These are phyloP conservation scores for Globisporangium ultimum DNA, from an alignment of 352 stramenopile species.

Conservation along the genomic window DNA sequence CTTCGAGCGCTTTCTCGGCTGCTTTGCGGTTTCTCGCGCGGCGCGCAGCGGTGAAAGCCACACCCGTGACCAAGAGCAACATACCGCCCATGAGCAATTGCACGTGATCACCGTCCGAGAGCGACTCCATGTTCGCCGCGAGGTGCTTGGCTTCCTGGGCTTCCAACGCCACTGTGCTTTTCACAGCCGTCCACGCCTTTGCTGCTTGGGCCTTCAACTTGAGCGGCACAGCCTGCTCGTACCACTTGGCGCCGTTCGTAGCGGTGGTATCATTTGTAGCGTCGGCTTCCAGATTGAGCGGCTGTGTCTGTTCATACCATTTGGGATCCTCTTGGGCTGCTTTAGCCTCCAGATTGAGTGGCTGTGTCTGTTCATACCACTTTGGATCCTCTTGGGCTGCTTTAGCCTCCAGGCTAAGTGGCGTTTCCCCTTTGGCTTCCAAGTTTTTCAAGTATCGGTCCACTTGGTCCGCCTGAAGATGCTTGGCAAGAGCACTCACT, in stretches of 20 bases:
- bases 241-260: not conserved
- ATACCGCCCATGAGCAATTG: slow-evolving; percentile 3
- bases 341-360: too few species aligned
- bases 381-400: too few species aligned
- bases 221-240: not conserved
- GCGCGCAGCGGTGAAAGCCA: not conserved
- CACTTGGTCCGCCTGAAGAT: too few species aligned
- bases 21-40: slow-evolving; percentile 9
- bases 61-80: slow-evolving; percentile 3
- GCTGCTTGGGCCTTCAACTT: slow-evolving; percentile 1
- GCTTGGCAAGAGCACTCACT: too few species aligned
- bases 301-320: slow-evolving; percentile 1
- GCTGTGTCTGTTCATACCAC: too few species aligned
- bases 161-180: slow-evolving; percentile 1
- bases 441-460: too few species aligned
- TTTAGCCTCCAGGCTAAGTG: too few species aligned
- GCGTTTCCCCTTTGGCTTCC: too few species aligned
- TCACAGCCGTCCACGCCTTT: not conserved
- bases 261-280: not conserved
- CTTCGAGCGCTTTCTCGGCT: slow-evolving; percentile 1
- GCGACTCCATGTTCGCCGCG: not conserved
- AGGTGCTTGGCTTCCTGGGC: slow-evolving; percentile 4
- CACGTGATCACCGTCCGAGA: slow-evolving; percentile 4
- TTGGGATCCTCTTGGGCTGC: too few species aligned
- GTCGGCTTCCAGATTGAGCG: not conserved